These are phyloP conservation scores for Cyclotella atomus DNA, from an alignment of 108 stramenopile species.

Conservation along the genomic window DNA sequence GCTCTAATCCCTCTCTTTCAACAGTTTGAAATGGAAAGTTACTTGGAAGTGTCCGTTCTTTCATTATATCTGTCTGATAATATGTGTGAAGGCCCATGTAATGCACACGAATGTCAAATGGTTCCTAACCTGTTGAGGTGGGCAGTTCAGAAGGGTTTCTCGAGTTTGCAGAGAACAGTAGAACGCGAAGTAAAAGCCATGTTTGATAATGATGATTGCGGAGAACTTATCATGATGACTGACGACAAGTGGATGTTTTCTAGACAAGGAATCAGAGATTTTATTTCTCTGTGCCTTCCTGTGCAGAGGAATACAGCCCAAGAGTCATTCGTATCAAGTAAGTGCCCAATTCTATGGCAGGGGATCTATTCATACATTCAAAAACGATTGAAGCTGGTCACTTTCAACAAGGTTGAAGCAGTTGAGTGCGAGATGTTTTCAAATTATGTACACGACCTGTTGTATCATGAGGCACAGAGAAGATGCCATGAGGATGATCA, in stretches of 20 bases:
- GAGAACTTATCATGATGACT: not conserved
- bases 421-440: not conserved
- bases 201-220: not conserved
- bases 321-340: not conserved
- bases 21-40: not conserved
- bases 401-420: constrained; percentile 2
- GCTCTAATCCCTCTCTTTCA: not conserved
- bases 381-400: not conserved
- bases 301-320: not conserved
- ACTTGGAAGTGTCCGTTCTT: not conserved
- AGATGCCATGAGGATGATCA: too few relatives aligned
- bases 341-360: constrained; percentile 1
- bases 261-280: not conserved
- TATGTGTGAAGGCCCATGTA: not conserved
- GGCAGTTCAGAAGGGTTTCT: not conserved
- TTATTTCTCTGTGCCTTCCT: not conserved
- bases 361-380: constrained; percentile 5
- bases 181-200: not conserved
- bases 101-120: not conserved
- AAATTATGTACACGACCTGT: not conserved
- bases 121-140: not conserved
- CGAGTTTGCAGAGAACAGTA: not conserved
- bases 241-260: not conserved
- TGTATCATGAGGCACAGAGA: not conserved
- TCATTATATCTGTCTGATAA: not conserved